These are phyloP conservation scores for Globisporangium takayamanum DNA, from an alignment of 352 stramenopile genomes.

Conservation along the genomic window DNA sequence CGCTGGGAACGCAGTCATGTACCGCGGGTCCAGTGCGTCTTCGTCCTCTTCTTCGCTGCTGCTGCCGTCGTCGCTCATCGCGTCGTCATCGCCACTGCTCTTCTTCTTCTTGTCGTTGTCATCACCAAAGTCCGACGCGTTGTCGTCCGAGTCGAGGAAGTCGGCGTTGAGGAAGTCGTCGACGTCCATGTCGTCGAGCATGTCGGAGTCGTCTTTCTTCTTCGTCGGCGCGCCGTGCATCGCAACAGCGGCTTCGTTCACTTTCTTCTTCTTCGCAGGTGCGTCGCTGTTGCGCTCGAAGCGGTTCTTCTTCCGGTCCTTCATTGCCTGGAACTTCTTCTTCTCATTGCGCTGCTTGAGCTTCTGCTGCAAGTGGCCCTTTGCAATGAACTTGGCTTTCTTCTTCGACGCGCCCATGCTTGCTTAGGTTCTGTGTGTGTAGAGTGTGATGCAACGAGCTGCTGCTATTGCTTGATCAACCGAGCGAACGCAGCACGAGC, in stretches of 20 bases:
- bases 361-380: constrained; percentile 68
- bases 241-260: constrained; percentile 17
- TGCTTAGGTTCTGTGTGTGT: neutral
- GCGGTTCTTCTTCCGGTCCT: constrained; percentile 69
- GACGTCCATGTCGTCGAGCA: constrained; percentile 86
- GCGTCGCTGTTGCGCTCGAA: constrained; percentile 62
- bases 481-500: neutral
- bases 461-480: neutral
- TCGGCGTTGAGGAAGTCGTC: constrained; percentile 82
- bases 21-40: constrained; percentile 69
- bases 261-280: constrained; percentile 38
- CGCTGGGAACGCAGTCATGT: constrained; percentile 43
- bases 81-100: constrained; percentile 28
- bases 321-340: constrained; percentile 75
- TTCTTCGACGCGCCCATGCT: constrained; percentile 72
- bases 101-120: constrained; percentile 17
- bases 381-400: constrained; percentile 86
- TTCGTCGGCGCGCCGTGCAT: neutral
- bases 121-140: constrained; percentile 16
- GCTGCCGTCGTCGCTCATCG: constrained; percentile 35
- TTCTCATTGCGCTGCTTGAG: constrained; percentile 84
- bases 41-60: constrained; percentile 85
- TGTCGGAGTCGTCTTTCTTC: constrained; percentile 65
- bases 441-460: neutral
- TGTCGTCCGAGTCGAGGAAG: constrained; percentile 69